Conservation (phyloP, 306 rosid species). For the Oemleria cerasiformis region DNA sequence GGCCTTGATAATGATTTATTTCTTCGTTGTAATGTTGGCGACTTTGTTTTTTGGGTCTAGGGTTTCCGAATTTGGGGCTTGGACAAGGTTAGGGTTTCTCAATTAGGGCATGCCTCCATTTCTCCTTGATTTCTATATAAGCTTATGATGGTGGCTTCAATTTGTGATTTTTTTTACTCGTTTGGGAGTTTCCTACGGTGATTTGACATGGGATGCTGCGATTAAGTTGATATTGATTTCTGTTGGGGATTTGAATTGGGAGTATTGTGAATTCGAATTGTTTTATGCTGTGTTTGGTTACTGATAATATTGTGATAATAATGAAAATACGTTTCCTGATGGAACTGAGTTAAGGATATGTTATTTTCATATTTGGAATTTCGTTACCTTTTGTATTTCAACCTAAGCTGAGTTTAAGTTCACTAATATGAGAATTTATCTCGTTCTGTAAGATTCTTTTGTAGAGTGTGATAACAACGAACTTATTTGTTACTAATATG, state of each 20-base stretch:
- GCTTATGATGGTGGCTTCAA: not conserved
- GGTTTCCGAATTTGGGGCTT: not conserved
- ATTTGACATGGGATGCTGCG: not conserved
- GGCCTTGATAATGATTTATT: no score
- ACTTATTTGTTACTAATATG: not conserved
- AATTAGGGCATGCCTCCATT: not conserved
- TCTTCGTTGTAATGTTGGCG: no score
- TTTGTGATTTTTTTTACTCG: not conserved
- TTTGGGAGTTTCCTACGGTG: not conserved
- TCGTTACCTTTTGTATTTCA: not conserved
- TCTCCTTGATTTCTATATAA: no score
- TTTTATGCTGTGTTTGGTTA: not conserved
- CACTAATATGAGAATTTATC: not conserved
- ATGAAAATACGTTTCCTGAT: no score
- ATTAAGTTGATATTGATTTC: not conserved
- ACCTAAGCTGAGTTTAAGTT: not conserved
- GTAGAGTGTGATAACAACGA: no score
- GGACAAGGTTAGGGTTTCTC: slow-evolving; percentile 1
- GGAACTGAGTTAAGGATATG: not conserved
- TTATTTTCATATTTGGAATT: not conserved
- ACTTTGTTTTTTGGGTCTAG: not conserved
- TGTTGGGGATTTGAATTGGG: not conserved
- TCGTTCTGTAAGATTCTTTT: not conserved
- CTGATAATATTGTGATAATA: not conserved
- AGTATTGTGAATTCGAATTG: not conserved